Evolutionary conservation across 352 stramenopile species (phyloP), one percentile per base, ranked within the genome.

Genomic region (Aphanomyces euteiches): DNA sequence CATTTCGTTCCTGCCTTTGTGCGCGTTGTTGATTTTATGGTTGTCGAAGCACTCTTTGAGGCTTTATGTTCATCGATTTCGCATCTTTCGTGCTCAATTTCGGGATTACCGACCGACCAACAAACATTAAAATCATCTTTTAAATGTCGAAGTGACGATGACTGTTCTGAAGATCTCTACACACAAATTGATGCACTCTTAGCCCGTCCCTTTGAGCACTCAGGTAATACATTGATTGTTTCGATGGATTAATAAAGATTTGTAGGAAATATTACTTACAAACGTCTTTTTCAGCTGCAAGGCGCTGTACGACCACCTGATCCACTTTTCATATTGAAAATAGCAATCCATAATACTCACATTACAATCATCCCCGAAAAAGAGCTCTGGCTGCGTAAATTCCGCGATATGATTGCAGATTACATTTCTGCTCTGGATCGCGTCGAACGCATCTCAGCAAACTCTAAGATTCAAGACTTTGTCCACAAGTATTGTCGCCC

Each of bases 211-310:
- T 47, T 41, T 21, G 58, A 66, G 19, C 58, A 66, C 58, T 54
- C 28, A 7, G 58, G 50, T 58, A 34, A 19, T 10, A 8, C 3
- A 34, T 10, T 10, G n/a, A 58, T 8, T 19, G 37, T 34, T 19
- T 53, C 45, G n/a, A 53, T 53, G 45, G 45, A 53, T 19, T 19
- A n/a, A 21, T 21, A 58, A 12, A n/a, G 37, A 12, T 13, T 8
- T 12, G n/a, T 19, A 58, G 50, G 58, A 7, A 50, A 5, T 8
- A 28, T 66, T 28, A 41, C 58, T 6, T 66, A 66, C 58, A 66
- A 66, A 41, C 58, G 58, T 7, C 58, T 66, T 6, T 66, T 66
- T 36, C 58, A 66, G 19, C 19, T 66, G 38, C 58, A 66, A 7
- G 39, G 58, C 7, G 58, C 34, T 19, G 15, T n/a, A 15, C 58